Percentiles rank a stretch among this genome's conserved stretches.
phyloP scores from a whole-genome alignment of 768 basidiomycete species.

The Lactifluus subvellereus region DNA sequence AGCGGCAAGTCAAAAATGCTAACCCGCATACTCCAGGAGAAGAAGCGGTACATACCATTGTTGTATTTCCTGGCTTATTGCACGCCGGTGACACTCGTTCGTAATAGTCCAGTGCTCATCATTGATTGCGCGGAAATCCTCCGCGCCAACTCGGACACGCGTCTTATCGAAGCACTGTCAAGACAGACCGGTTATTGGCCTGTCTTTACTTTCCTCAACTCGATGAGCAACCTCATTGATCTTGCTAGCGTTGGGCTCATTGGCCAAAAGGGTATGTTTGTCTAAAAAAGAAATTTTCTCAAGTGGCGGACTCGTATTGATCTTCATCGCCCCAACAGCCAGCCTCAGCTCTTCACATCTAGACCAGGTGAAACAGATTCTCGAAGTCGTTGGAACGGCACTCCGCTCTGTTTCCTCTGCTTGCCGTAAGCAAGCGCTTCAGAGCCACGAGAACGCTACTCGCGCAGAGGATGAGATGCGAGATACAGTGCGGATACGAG shows the following conservation, averaged over 20 bases:
- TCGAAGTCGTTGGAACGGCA: slow-evolving; percentile 69
- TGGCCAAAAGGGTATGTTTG: slow-evolving; percentile 77
- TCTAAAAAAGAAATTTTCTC: neutral
- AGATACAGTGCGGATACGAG: slow-evolving; percentile 36
- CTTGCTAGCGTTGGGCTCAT: slow-evolving; percentile 92
- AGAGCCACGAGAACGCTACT: slow-evolving; percentile 35
- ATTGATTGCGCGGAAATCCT: slow-evolving; percentile 80
- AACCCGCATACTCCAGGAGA: slow-evolving; percentile 44
- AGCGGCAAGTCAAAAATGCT: slow-evolving; percentile 71
- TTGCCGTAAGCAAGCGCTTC: slow-evolving; percentile 41
- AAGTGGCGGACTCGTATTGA: neutral
- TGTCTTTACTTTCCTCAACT: slow-evolving; percentile 78
- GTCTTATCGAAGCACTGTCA: slow-evolving; percentile 64
- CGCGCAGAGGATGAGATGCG: slow-evolving; percentile 35
- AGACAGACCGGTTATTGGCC: slow-evolving; percentile 86
- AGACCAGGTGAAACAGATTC: slow-evolving; percentile 79
- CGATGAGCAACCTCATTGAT: slow-evolving; percentile 78
- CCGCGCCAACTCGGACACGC: slow-evolving; percentile 61
- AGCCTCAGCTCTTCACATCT: slow-evolving; percentile 74
- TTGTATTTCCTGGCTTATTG: neutral
- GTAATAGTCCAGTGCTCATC: slow-evolving; percentile 40
- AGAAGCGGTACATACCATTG: slow-evolving; percentile 39
- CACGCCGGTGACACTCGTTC: slow-evolving; percentile 42
- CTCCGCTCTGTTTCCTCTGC: slow-evolving; percentile 58
- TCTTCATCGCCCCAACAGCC: slow-evolving; percentile 40